Conservation (phyloP, 768 basidiomycete genomes). For the Pleurotus cornucopiae region DNA sequence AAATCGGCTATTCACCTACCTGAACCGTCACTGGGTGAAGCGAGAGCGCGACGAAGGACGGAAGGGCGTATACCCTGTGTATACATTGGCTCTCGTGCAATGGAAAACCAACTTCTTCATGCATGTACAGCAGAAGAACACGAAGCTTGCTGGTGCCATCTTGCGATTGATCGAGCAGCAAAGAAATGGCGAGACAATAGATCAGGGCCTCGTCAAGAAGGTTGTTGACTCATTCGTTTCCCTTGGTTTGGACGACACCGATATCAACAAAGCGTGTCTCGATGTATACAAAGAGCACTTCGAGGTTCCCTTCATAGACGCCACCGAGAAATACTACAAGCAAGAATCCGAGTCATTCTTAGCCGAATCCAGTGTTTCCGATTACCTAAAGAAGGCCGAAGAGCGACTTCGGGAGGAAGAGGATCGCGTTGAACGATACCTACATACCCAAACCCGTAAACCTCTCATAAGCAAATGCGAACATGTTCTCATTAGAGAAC, state of each 20-base stretch:
- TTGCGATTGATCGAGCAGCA: slow-evolving; percentile 89
- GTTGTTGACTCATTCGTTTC: slow-evolving; percentile 95
- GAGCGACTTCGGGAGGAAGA: slow-evolving; percentile 91
- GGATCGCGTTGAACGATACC: slow-evolving; percentile 90
- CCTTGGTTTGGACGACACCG: slow-evolving; percentile 87
- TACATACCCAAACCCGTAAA: slow-evolving; percentile 86
- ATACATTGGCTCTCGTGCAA: slow-evolving; percentile 94
- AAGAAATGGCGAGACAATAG: slow-evolving; percentile 90
- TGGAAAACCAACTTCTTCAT: slow-evolving; percentile 93
- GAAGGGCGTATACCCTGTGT: slow-evolving; percentile 91
- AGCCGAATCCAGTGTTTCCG: slow-evolving; percentile 82
- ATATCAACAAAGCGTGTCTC: slow-evolving; percentile 88
- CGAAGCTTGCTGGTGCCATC: slow-evolving; percentile 83
- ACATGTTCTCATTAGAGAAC: slow-evolving; percentile 85
- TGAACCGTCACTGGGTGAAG: slow-evolving; percentile 99
- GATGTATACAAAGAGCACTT: slow-evolving; percentile 93
- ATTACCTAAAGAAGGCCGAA: slow-evolving; percentile 94
- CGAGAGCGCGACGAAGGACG: slow-evolving; percentile 96
- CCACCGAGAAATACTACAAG: slow-evolving; percentile 89
- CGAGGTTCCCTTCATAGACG: slow-evolving; percentile 81
- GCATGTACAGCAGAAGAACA: slow-evolving; percentile 76
- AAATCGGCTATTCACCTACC: slow-evolving; percentile 94
- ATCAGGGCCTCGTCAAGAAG: slow-evolving; percentile 89
- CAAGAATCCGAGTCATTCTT: slow-evolving; percentile 90
- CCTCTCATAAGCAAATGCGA: slow-evolving; percentile 82